Conservation (phyloP, 164 flowering plant genomes). For the Umbellularia californica region DNA sequence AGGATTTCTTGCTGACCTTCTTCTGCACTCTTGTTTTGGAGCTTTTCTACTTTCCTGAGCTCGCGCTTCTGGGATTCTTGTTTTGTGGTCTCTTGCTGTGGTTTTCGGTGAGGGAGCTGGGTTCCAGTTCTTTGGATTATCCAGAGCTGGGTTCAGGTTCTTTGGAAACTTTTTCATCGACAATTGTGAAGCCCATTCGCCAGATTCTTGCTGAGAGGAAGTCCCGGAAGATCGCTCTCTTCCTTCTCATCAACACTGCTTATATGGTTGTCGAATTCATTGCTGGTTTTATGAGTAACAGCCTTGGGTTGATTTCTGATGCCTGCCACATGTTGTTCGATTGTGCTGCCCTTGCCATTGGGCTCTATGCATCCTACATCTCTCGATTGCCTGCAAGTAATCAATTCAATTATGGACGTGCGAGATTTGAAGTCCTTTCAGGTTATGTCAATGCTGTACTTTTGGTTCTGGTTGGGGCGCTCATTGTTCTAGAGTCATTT, state of each 20-base stretch:
- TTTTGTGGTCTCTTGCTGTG: conserved; percentile 63
- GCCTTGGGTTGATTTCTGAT: conserved; percentile 99
- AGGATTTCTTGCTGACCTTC: conserved; percentile 67
- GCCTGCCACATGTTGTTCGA: conserved; percentile 99
- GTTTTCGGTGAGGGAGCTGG: conserved; percentile 66
- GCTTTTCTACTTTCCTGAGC: conserved; percentile 78
- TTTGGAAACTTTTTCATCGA: conserved; percentile 35
- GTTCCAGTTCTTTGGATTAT: conserved; percentile 33
- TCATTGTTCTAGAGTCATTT: conserved; percentile 85
- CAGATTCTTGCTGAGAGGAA: conserved; percentile 89
- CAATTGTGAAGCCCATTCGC: conserved; percentile 56
- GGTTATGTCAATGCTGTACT: conserved; percentile 98
- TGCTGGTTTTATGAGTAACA: conserved; percentile 94
- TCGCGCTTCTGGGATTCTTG: conserved; percentile 74
- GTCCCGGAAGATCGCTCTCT: conserved; percentile 89
- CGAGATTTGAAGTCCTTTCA: conserved; percentile 94
- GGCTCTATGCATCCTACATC: conserved; percentile 90
- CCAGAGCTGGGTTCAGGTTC: conserved; percentile 56
- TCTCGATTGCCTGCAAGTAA: conserved; percentile 84
- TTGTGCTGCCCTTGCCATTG: conserved; percentile 97
- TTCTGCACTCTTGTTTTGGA: conserved; percentile 72
- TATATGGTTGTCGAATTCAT: conserved; percentile 97
- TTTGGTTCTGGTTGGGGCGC: conserved; percentile 80
- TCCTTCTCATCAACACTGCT: conserved; percentile 77
- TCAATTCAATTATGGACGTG: conserved; percentile 90